phyloP scores from a whole-genome alignment of 2,329 filamentous ascomycete species.

The Aaosphaeria arxii region DNA sequence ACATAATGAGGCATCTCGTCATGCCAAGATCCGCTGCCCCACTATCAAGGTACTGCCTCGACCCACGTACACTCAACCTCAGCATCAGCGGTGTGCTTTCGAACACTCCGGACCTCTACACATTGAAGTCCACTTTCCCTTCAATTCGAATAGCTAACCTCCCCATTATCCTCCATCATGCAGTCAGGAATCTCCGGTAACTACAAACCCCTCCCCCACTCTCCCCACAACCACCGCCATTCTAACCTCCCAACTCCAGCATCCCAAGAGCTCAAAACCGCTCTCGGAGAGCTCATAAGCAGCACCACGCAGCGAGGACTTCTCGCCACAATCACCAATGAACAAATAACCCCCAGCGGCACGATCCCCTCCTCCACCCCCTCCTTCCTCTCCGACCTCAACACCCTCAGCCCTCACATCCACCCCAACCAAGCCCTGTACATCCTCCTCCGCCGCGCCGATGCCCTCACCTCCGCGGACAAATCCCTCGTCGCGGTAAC shows the following conservation, averaged over 20 bases:
- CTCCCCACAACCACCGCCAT: conserved; percentile 10
- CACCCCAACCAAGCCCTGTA: conserved; percentile 68
- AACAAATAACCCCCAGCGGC: conserved; percentile 62
- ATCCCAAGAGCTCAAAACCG: conserved; percentile 71
- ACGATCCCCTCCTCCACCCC: conserved; percentile 51
- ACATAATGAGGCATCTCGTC: too few relatives aligned
- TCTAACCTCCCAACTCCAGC: conserved; percentile 51
- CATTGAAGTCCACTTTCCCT: too few relatives aligned
- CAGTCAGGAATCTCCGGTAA: conserved; percentile 76
- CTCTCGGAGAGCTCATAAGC: conserved; percentile 68
- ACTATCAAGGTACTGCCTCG: too few relatives aligned
- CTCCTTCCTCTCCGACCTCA: conserved; percentile 64
- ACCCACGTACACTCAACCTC: too few relatives aligned
- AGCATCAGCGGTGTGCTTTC: too few relatives aligned
- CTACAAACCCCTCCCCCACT: conserved; percentile 3
- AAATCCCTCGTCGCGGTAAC: conserved; percentile 62
- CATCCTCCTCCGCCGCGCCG: conserved; percentile 69
- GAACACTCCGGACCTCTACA: too few relatives aligned
- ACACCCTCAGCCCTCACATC: conserved; percentile 61
- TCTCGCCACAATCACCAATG: conserved; percentile 65
- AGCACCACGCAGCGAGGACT: conserved; percentile 64
- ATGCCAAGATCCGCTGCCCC: too few relatives aligned
- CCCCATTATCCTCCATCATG: conserved; percentile 48
- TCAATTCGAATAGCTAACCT: too few relatives aligned
- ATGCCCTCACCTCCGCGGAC: conserved; percentile 40